Evolutionary conservation across 1,139 yeast species (phyloP).

Genomic region (Groenewaldozyma auringiensis): DNA sequence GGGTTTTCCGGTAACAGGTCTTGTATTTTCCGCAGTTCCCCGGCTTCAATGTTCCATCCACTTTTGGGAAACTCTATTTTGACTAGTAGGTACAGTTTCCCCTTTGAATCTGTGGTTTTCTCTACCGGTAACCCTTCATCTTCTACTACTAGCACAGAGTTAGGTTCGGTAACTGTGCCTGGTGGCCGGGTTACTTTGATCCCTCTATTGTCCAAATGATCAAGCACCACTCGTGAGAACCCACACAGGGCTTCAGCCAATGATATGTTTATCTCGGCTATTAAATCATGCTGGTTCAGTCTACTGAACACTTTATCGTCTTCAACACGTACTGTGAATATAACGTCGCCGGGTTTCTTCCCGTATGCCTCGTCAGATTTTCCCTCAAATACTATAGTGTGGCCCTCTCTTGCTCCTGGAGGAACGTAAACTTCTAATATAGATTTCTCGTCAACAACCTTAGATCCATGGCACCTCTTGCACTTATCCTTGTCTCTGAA

Average conservation of each 20-base stretch:
- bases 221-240: slow-evolving; percentile 56
- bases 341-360: slow-evolving; percentile 69
- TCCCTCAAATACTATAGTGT: slow-evolving; percentile 50
- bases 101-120: slow-evolving; percentile 38
- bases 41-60: slow-evolving; percentile 27
- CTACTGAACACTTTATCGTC: slow-evolving; percentile 44
- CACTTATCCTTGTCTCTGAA: slow-evolving; percentile 65
- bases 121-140: slow-evolving; percentile 84
- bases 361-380: slow-evolving; percentile 73
- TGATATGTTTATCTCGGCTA: slow-evolving; percentile 52
- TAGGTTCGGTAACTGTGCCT: slow-evolving; percentile 72
- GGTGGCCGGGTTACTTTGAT: slow-evolving; percentile 53
- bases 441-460: slow-evolving; percentile 58
- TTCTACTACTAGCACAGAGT: slow-evolving; percentile 55
- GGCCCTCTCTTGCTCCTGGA: slow-evolving; percentile 60
- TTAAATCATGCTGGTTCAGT: slow-evolving; percentile 55
- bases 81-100: slow-evolving; percentile 67
- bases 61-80: slow-evolving; percentile 79
- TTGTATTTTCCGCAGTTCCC: slow-evolving; percentile 21
- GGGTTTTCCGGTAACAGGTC: slow-evolving; percentile 22
- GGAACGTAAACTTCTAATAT: slow-evolving; percentile 71
- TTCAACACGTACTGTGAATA: slow-evolving; percentile 49
- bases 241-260: slow-evolving; percentile 81
- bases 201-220: slow-evolving; percentile 76
- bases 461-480: slow-evolving; percentile 63